Evolutionary conservation across 1,284 basidiomycete species (phyloP).

Genomic region (Afroboletus lepidellus): DNA sequence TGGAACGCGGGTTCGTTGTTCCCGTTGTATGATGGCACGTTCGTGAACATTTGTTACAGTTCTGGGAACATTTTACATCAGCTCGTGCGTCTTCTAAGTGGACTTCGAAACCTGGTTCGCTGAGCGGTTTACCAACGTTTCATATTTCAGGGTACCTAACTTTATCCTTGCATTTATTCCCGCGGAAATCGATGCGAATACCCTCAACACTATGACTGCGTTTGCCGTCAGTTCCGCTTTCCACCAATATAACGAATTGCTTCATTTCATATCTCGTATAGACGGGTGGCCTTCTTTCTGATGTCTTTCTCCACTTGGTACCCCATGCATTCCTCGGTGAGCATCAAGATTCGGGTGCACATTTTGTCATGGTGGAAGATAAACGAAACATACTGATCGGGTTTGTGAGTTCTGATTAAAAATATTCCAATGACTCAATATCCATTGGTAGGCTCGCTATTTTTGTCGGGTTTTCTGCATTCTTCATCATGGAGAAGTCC

Average conservation of each 20-base stretch:
- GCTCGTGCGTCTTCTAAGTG: slow-evolving; percentile 62
- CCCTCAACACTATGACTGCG: slow-evolving; percentile 88
- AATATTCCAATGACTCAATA: slow-evolving; percentile 10
- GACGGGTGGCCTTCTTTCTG: slow-evolving; percentile 87
- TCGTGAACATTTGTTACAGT: slow-evolving; percentile 42
- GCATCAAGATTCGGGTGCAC: slow-evolving; percentile 63
- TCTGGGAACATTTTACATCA: slow-evolving; percentile 89
- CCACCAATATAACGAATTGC: slow-evolving; percentile 14
- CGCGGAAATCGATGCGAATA: slow-evolving; percentile 76
- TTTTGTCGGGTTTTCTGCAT: slow-evolving; percentile 81
- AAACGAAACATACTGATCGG: slow-evolving; percentile 87
- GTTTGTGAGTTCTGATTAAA: slow-evolving; percentile 39
- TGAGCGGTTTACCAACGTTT: slow-evolving; percentile 16
- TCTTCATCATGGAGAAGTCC: slow-evolving; percentile 90
- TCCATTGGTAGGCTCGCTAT: slow-evolving; percentile 61
- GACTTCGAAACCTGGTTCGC: slow-evolving; percentile 19
- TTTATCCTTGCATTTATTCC: slow-evolving; percentile 91
- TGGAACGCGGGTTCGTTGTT: slow-evolving; percentile 69
- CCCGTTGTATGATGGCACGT: slow-evolving; percentile 15
- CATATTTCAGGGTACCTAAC: slow-evolving; percentile 70
- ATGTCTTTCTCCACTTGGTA: slow-evolving; percentile 87
- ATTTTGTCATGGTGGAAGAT: slow-evolving; percentile 81
- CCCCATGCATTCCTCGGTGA: slow-evolving; percentile 91
- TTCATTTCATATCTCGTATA: slow-evolving; percentile 37
- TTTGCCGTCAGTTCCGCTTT: slow-evolving; percentile 60